Evolutionary conservation across 31 red algal species (phyloP).

Genomic region (Asparagopsis taxiformis): DNA sequence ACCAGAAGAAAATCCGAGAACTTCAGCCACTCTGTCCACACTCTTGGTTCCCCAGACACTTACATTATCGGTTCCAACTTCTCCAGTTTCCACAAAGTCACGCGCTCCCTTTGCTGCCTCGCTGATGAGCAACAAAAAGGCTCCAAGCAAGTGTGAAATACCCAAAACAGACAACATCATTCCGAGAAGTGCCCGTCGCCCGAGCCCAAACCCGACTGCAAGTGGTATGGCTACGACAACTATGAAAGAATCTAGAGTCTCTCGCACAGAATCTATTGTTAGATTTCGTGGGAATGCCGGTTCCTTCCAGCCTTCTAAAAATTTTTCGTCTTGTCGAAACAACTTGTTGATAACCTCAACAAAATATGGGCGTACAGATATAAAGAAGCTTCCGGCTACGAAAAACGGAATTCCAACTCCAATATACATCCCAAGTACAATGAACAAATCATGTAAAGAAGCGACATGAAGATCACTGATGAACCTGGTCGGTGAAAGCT

Average conservation of each 20-base stretch:
- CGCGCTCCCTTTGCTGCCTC: not conserved
- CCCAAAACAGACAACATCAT: not conserved
- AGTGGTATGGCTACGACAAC: not conserved
- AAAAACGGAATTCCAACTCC: not conserved
- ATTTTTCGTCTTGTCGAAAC: not conserved
- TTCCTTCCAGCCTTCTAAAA: not conserved
- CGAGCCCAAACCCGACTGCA: not conserved
- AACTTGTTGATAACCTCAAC: not conserved
- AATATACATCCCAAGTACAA: not conserved
- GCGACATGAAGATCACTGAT: not conserved
- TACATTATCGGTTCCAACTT: not conserved
- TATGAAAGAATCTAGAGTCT: not conserved
- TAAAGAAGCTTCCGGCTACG: not conserved
- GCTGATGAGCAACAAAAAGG: not conserved
- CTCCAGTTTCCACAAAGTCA: not conserved
- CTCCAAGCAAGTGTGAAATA: not conserved
- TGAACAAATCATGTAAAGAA: not conserved
- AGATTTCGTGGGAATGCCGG: not conserved
- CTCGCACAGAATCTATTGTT: not conserved
- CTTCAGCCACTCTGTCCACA: not conserved
- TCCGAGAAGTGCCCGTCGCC: no score
- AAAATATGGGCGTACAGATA: no score
- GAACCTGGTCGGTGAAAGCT: not conserved
- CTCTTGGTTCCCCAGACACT: not conserved
- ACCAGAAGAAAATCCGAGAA: not conserved